Evolutionary conservation across 257 asterid genomes (phyloP).

Genomic region (Solanum rostratum): DNA sequence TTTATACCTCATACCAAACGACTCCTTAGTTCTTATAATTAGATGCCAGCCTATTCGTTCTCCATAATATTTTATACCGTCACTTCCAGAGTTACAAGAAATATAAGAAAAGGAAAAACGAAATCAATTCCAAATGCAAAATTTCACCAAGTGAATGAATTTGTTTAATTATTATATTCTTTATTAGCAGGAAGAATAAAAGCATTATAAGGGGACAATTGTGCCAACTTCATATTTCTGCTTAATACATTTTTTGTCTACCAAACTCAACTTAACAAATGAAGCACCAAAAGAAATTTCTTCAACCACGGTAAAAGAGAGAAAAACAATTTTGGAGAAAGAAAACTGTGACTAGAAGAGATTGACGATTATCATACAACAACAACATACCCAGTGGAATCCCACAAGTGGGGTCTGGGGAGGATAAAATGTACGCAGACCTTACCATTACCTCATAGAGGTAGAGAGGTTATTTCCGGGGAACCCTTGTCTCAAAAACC

Average conservation of each 20-base stretch:
- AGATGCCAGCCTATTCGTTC: neutral
- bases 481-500: too few relatives aligned
- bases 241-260: neutral
- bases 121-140: neutral
- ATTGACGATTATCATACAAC: neutral
- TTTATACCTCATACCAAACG: neutral
- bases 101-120: neutral
- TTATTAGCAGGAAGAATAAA: neutral
- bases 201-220: neutral
- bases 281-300: neutral
- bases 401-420: too few relatives aligned
- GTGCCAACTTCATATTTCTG: neutral
- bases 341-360: neutral
- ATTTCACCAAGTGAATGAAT: neutral
- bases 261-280: neutral
- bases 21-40: neutral
- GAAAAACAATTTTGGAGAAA: neutral
- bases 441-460: too few relatives aligned
- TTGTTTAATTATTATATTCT: neutral
- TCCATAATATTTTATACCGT: neutral
- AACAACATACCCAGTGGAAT: too few relatives aligned
- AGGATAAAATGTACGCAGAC: too few relatives aligned
- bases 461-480: too few relatives aligned
- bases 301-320: neutral
- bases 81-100: neutral